These are phyloP conservation scores for Stenogyne calaminthoides DNA, from an alignment of 305 asterid species.

Conservation along the genomic window DNA sequence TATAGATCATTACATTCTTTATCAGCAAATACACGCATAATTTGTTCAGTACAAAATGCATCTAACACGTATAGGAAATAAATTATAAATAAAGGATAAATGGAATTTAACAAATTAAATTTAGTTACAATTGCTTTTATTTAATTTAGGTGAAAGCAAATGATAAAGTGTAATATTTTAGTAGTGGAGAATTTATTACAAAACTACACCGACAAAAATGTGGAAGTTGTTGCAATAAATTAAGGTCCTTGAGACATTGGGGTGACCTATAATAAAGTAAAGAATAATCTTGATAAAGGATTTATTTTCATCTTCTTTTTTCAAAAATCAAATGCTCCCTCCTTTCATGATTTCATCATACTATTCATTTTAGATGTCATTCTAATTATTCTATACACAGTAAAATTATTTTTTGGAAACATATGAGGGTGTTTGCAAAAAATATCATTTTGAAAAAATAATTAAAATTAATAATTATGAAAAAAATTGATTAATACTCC, in stretches of 20 bases:
- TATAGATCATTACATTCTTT: background rate
- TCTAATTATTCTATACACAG: too few species aligned
- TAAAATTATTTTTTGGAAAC: too few species aligned
- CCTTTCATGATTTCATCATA: too few species aligned
- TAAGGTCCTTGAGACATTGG: background rate
- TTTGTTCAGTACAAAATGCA: background rate
- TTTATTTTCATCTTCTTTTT: background rate
- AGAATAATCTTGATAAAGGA: background rate
- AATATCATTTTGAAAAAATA: too few species aligned
- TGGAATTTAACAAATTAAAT: background rate
- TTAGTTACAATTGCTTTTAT: background rate
- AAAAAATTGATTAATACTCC: too few species aligned
- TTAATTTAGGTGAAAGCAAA: background rate
- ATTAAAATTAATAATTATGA: too few species aligned
- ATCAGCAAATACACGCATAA: background rate
- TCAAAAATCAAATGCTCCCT: too few species aligned
- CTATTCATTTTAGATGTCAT: too few species aligned
- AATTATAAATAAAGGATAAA: background rate
- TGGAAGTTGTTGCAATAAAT: constrained; percentile 9
- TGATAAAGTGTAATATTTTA: background rate
- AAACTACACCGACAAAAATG: background rate
- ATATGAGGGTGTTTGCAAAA: too few species aligned
- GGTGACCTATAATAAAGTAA: background rate
- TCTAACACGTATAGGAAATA: too few species aligned
- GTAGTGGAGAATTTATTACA: constrained; percentile 1